Base-by-base conservation (phyloP, 148 eudicot species). In the Diospyros lotus region DNA sequence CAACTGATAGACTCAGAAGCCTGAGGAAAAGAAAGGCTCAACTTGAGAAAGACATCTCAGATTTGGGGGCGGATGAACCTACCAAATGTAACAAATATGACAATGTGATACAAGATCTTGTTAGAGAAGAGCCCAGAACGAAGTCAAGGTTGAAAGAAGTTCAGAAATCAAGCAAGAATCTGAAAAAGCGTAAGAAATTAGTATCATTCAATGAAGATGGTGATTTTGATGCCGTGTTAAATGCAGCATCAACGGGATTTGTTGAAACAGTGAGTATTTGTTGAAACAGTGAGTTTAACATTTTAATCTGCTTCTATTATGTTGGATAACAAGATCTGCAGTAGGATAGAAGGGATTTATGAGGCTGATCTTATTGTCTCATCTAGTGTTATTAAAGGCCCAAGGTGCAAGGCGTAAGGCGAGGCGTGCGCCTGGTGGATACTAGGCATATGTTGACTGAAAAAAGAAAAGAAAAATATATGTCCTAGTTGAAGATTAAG, bases 211-310 rank as follows among this genome's bases (percentile, higher is more conserved):
- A 42, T 40, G 99, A 90, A 48, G 99, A 95, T 79, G 94, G 82
- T 61, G 91, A 90, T 61, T 95, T 92, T 78, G 99, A 93, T 76
- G 87, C 94, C 60, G 93, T 84, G 13, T 78, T 92, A 73, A 90
- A 89, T 85, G 93, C 96, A 39, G 97, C 98, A 58, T 95, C 97
- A 64, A 83, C 91, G 54, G 98, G 98, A 77, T 92, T 95, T 80
- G 86, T 95, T 74, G 99, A 95, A 83, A 95, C 99, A 60, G 99
- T 95, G 76, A 87, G 96, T 86, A 77, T 92, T 95, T 80, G 86
- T 95, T 74, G 99, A 95, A 83, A 95, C 99, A 60, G 99, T 95
- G 76, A 87, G 96, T 86, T 69, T 75, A 74, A 17, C 69, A 15
- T 73, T 64, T 12, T 52, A 5, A n/a, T 40, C 62, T 55, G 44